Conservation (phyloP, 73 alveolate genomes). For the Paramecium tetraurelia region DNA sequence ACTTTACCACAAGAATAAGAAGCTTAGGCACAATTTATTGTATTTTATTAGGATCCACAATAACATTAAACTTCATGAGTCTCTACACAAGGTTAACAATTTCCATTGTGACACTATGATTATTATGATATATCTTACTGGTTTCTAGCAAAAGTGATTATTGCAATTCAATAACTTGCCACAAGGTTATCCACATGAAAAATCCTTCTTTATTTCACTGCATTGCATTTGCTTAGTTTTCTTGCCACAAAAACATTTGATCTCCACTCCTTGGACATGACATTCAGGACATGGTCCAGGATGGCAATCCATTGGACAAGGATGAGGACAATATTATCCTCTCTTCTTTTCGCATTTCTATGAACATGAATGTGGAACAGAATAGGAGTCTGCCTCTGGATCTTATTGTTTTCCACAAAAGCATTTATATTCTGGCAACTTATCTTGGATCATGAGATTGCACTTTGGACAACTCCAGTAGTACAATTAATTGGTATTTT, state of each 20-base stretch:
- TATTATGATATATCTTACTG: not conserved
- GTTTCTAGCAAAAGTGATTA: constrained; percentile 66
- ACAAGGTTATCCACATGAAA: constrained; percentile 66
- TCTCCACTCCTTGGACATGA: constrained; percentile 71
- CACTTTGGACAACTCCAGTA: constrained; percentile 97
- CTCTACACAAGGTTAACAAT: constrained; percentile 68
- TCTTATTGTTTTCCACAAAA: constrained; percentile 83
- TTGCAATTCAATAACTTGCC: constrained; percentile 72
- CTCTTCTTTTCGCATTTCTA: constrained; percentile 79
- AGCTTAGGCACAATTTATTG: constrained; percentile 71
- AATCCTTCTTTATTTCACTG: constrained; percentile 65
- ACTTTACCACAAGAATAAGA: constrained; percentile 81
- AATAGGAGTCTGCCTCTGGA: constrained; percentile 81
- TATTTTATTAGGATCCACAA: constrained; percentile 70
- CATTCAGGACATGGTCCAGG: constrained; percentile 98
- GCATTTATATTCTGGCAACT: constrained; percentile 87
- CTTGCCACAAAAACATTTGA: constrained; percentile 86
- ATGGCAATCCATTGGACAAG: constrained; percentile 90
- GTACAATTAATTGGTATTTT: constrained; percentile 51
- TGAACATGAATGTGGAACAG: constrained; percentile 94
- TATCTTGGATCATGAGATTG: constrained; percentile 77
- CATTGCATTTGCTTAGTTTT: constrained; percentile 76
- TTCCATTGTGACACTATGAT: constrained; percentile 71
- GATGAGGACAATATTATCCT: constrained; percentile 80
- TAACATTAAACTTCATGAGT: constrained; percentile 63